Evolutionary conservation across 164 flowering plant species (phyloP).

Genomic region (Stephania cephalantha): DNA sequence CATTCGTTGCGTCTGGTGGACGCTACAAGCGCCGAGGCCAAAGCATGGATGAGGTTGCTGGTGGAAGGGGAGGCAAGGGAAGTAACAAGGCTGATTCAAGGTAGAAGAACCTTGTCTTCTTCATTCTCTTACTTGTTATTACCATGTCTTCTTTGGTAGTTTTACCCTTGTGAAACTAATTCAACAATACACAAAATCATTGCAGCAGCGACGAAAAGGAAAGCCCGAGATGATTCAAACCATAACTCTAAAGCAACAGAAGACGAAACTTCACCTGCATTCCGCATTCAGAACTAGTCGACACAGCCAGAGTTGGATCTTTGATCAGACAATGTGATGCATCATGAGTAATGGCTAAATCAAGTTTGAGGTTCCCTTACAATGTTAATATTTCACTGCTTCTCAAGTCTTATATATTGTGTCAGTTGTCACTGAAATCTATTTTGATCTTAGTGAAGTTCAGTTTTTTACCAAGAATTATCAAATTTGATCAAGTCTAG

Average conservation of each 20-base stretch:
- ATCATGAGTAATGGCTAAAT: neutral
- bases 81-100: slow-evolving; percentile 34
- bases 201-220: slow-evolving; percentile 5
- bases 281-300: neutral
- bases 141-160: too few species aligned
- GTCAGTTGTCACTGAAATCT: too few species aligned
- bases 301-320: neutral
- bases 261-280: too few species aligned
- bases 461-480: too few species aligned
- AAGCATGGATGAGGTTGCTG: slow-evolving; percentile 95
- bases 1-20: slow-evolving; percentile 82
- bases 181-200: neutral
- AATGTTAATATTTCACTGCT: neutral
- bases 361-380: neutral
- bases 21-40: slow-evolving; percentile 77
- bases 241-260: neutral
- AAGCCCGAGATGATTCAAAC: neutral
- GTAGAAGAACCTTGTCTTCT: slow-evolving; percentile 22
- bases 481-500: too few species aligned
- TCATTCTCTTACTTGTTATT: too few species aligned
- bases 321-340: neutral
- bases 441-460: too few species aligned
- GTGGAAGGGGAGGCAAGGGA: slow-evolving; percentile 36
- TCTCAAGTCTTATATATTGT: too few species aligned
- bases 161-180: neutral